Evolutionary conservation across 306 rosid genomes (phyloP), one percentile per base, ranked within the genome.

Genomic region (Ammopiptanthus mongolicus): DNA sequence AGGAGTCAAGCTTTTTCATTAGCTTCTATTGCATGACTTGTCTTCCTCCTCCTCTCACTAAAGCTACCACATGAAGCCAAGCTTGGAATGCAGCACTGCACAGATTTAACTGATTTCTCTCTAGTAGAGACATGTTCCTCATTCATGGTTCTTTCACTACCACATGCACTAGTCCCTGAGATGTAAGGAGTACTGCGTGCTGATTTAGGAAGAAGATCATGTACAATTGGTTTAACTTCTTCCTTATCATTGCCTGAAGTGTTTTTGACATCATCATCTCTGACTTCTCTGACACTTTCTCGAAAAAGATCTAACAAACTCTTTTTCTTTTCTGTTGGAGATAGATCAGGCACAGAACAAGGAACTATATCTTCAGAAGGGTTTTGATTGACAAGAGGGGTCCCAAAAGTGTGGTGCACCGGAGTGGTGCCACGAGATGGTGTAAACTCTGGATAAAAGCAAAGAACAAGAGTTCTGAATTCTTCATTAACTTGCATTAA

Each of bases 391-490:
- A 71, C 81, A 66, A 4, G 1, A 52, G 89, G 77, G 56, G 74
- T 66, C 15, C 77, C 84, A 0, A 63, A 33, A 37, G 78, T n/a
- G 70, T 81, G 84, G 71, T 89, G 96, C 73, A 88, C 77, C 3
- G 98, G 98, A 33, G 98, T 89, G 86, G 65, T 86, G 19, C 97
- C 97, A 1, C 90, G 89, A 33, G 98, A 92, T 55, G 99, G 97
- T 31, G 98, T 89, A 62, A 87, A 86, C 21, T 95, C 99, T 95
- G 88, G 70, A 77, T 39, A 17, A 33, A 36, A 55, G 19, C 60
- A 76, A 21, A 58, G 18, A 74, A 48, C 1, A 31, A 13, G 66
- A 4, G 56, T 42, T 78, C 61, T 39, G 36, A 50, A 67, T 18
- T 77, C 15, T 65, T 78, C 21, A 21, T 29, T 37, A 17, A 34